These are phyloP conservation scores for Pouteria glomerata DNA, from an alignment of 148 eudicot genomes.

Conservation along the genomic window DNA sequence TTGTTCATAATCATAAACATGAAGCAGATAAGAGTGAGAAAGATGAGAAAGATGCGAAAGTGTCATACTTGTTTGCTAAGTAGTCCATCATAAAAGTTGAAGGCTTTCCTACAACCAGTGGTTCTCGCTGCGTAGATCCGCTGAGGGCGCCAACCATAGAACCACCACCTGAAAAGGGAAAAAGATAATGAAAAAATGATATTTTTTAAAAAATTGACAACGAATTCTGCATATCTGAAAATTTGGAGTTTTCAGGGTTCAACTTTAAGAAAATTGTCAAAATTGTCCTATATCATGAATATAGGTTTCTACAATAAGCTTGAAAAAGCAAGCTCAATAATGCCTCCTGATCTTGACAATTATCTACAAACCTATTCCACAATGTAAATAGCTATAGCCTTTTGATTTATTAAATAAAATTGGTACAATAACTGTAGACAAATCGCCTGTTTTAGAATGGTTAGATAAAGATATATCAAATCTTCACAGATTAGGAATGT, in stretches of 20 bases:
- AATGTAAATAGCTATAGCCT: too few relatives aligned
- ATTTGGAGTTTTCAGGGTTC: background rate
- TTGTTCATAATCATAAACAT: background rate
- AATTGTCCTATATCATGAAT: background rate
- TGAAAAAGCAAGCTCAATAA: background rate
- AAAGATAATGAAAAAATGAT: background rate
- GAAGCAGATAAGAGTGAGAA: background rate
- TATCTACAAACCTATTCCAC: background rate
- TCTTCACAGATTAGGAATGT: too few relatives aligned
- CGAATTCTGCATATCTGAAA: background rate
- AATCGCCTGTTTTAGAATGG: too few relatives aligned
- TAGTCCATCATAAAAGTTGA: conserved; percentile 99
- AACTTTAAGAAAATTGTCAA: background rate
- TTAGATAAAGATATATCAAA: too few relatives aligned
- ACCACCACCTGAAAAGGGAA: conserved; percentile 71
- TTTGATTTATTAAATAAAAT: too few relatives aligned
- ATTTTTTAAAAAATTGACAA: background rate
- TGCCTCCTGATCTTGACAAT: background rate
- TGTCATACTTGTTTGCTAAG: conserved; percentile 61
- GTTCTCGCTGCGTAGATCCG: conserved; percentile 87
- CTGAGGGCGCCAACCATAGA: conserved; percentile 92
- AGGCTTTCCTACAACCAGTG: conserved; percentile 93
- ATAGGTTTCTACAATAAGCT: background rate
- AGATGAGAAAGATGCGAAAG: background rate
- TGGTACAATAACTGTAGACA: too few relatives aligned